phyloP scores from a whole-genome alignment of 2,329 filamentous ascomycete species.

The Colletotrichum costaricense region DNA sequence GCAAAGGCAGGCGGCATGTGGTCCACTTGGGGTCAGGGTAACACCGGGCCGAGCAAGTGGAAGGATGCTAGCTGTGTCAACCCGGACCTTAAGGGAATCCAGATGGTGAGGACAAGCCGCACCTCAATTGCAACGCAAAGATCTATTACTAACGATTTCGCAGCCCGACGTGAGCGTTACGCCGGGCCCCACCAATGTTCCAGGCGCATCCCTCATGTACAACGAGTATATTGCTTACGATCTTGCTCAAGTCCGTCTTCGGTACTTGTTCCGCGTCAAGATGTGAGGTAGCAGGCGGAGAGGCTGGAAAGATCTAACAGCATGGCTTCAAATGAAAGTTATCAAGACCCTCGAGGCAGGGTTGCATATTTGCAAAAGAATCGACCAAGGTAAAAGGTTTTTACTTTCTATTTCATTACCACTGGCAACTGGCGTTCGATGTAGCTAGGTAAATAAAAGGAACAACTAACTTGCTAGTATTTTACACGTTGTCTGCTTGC shows the following conservation, averaged over 20 bases:
- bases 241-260: constrained; percentile 74
- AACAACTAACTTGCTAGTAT: not conserved
- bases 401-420: not conserved
- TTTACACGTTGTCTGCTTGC: not conserved
- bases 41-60: constrained; percentile 74
- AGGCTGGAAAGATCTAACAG: not conserved
- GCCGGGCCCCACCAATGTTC: constrained; percentile 61
- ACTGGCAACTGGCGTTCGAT: not conserved
- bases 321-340: no score
- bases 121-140: not conserved
- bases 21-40: constrained; percentile 78
- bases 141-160: constrained; percentile 21
- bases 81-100: constrained; percentile 72
- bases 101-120: constrained; percentile 66
- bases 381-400: not conserved
- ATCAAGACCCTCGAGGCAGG: not conserved
- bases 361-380: not conserved
- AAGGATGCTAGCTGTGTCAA: constrained; percentile 79
- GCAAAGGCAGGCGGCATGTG: constrained; percentile 70
- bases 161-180: constrained; percentile 61
- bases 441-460: not conserved
- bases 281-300: constrained; percentile 46
- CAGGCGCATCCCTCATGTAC: constrained; percentile 65
- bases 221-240: constrained; percentile 83
- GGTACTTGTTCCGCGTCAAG: constrained; percentile 75